Evolutionary conservation across 495 filamentous ascomycete species (phyloP), one percentile per base, ranked within the genome.

Genomic region (Cercophora samala): DNA sequence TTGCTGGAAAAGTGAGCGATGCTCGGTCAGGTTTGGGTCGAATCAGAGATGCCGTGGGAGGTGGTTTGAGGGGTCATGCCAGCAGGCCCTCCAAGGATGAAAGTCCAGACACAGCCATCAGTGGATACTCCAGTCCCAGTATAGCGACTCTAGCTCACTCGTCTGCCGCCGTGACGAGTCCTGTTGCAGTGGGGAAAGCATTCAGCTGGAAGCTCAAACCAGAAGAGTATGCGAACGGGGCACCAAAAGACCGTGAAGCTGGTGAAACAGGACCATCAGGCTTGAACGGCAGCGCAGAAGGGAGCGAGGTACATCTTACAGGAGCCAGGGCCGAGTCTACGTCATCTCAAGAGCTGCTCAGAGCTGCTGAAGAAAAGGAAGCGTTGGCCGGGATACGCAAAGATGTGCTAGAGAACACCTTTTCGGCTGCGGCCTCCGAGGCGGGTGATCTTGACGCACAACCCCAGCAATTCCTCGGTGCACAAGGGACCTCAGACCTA

Each of bases 41-140:
- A 29, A 92, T 97, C 78, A 91, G 91, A 69, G 91, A 93, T 74
- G 92, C 90, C 4, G 90, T 97, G 22, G 90, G 90, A 18, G 75
- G 77, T 23, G 78, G 82, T 8, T 68, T 79, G 46, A 81, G 83
- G 64, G 78, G 82, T 18, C 84, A 87, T 56, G 68, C 66, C 26
- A 82, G 75, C 64, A 81, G 79, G 18, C 79, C 80, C 24, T 85
- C 84, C 15, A 80, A 76, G 59, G 82, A 84, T 61, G 76, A 82
- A 67, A 68, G 72, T 5, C 69, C 76, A 6, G 78, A 80, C 60
- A 59, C 65, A 51, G 66, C 68, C 5, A 58, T 63, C 15, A 67
- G 69, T 56, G 69, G 68, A 17, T 70, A 74, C 52, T 62, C 69
- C 22, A 74, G 72, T 17, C 76, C 77, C 0, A 76, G 76, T 19